Evolutionary conservation across 78 protist species (phyloP), one percentile per base, ranked within the genome.

Genomic region (Dictyostelium brefeldianum): DNA sequence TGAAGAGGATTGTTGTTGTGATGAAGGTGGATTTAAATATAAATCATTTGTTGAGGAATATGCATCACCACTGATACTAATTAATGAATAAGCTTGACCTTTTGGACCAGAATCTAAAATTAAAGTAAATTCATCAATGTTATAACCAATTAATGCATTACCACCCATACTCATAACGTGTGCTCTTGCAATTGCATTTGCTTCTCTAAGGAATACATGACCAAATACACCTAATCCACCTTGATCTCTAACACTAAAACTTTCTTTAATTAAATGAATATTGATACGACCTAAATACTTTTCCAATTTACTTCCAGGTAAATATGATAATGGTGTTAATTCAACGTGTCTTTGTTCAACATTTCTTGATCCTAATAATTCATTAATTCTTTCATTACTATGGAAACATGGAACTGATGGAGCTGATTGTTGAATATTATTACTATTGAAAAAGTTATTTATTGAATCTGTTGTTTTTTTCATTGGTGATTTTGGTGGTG

Each of bases 141-240:
- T 57, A 29, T 94, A 94, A 27, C 89, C 78, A 46, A 91, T 62
- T n/a, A 87, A 31, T 5, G 94, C 95, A 77, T 95, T 95, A n/a
- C 96, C 97, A 64, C 97, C 97, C 22, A 92, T 59, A 8, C 82
- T 50, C 14, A 73, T 43, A 3, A 91, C 91, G n/a, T 91, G 95
- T 4, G 96, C 84, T 73, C 94, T 70, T 6, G 54, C 83, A 15
- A 95, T 71, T 0, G 95, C 93, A 48, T 91, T 81, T 18, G 95
- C 94, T 36, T 95, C 97, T 27, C 78, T 79, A 15, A 95, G 48
- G 69, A 95, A 95, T 6, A 79, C 85, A 79, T 95, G 95, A 41
- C 94, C 62, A 50, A 95, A 90, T 59, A 65, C 82, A 80, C 89
- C 96, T 15, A 83, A 51, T n/a, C 97, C 97, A 57, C 97, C 97